Percentiles rank a stretch among this genome's conserved stretches.
Evolutionary conservation across 495 filamentous ascomycete genomes (phyloP).

Genomic region (Bacidia gigantensis): DNA sequence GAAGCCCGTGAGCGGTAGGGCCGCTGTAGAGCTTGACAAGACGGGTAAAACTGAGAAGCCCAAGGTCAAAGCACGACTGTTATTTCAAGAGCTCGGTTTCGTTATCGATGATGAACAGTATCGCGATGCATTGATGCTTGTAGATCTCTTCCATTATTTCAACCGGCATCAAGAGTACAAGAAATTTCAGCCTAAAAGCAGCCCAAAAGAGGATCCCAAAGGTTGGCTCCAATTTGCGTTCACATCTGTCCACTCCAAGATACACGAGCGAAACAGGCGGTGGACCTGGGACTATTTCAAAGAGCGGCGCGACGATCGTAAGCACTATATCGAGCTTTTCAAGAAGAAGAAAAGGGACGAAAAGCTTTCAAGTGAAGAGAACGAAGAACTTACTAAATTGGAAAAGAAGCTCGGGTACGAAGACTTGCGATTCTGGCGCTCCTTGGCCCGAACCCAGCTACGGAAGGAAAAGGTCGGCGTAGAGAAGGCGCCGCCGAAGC

Average conservation of each 20-base stretch:
- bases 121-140: slow-evolving; percentile 90
- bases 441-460: slow-evolving; percentile 82
- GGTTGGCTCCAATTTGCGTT: slow-evolving; percentile 89
- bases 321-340: slow-evolving; percentile 82
- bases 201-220: slow-evolving; percentile 75
- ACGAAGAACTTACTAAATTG: slow-evolving; percentile 54
- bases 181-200: slow-evolving; percentile 73
- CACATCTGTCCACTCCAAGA: slow-evolving; percentile 76
- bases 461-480: slow-evolving; percentile 85
- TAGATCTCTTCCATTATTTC: slow-evolving; percentile 96
- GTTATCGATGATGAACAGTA: slow-evolving; percentile 95
- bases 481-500: slow-evolving; percentile 46
- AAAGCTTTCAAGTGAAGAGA: slow-evolving; percentile 52
- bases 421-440: slow-evolving; percentile 93
- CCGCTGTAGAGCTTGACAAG: slow-evolving; percentile 87
- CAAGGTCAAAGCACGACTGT: slow-evolving; percentile 75
- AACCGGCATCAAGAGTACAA: slow-evolving; percentile 96
- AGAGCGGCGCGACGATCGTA: slow-evolving; percentile 80
- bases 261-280: slow-evolving; percentile 75
- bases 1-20: slow-evolving; percentile 84
- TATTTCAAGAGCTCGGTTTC: slow-evolving; percentile 93
- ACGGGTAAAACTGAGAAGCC: slow-evolving; percentile 65
- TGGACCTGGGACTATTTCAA: slow-evolving; percentile 95
- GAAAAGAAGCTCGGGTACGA: slow-evolving; percentile 88
- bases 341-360: slow-evolving; percentile 81